Evolutionary conservation across 352 stramenopile species (phyloP), one percentile per base, ranked within the genome.

Genomic region (Pythium oligandrum): DNA sequence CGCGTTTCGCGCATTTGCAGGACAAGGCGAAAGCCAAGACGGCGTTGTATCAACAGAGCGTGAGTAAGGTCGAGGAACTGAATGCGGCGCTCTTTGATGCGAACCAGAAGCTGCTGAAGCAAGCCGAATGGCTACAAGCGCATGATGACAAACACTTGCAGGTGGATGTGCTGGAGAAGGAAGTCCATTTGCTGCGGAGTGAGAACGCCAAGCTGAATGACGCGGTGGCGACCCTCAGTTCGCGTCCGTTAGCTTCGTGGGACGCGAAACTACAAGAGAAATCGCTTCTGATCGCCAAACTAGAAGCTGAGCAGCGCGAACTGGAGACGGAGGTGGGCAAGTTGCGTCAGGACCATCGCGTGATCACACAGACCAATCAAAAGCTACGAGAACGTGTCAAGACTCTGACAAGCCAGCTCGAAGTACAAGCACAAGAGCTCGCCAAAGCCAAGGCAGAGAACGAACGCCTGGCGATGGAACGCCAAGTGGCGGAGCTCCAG

Each of bases 191-290:
- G 4, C 52, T 90, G 4, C 64, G 68, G 1, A 82, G 62, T n/a
- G 78, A 90, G 43, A 88, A 83, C 38, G 4, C 59, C 0, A 73
- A 64, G 42, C 59, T 90, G 33, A 76, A 83, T 53, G 68, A 82
- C 7, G 55, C 70, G 1, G 50, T 88, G 6, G 47, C 63, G 8
- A 63, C 65, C 12, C 63, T 90, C 6, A 85, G 65, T 33, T 74
- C 73, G 6, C 63, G 74, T 5, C 79, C 79, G 7, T 83, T 90
- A 37, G 66, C 83, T 6, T 67, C 70, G 0, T 57, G 70, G 9
- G 70, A 85, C 38, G 40, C 73, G 1, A 64, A 78, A 33, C 66
- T 68, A 8, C 48, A 60, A 9, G 54, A 64, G 44, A 86, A 83
- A 32, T 75, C 70, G 40, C 5, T 87, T 10, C 60, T 61, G 51